Conservation (phyloP, 176 grass and related monocot genomes). For the Pontederia crassipes region DNA sequence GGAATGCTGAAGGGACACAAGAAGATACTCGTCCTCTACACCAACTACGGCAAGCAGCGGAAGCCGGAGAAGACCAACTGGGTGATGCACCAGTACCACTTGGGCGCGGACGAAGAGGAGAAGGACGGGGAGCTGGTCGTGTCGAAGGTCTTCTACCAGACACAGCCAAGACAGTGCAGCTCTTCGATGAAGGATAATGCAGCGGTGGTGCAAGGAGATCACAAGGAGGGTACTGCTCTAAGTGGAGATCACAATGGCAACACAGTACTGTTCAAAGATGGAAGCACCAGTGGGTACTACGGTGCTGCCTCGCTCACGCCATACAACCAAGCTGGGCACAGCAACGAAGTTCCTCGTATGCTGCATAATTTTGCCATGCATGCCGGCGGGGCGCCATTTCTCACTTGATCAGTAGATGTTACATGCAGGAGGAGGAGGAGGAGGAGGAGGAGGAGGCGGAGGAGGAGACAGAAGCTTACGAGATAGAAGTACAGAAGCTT, state of each 20-base stretch:
- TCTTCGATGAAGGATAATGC: not conserved
- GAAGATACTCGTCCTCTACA: conserved; percentile 22
- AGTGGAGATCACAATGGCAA: not conserved
- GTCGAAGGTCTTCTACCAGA: conserved; percentile 17
- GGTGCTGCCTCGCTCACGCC: not conserved
- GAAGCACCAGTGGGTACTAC: not conserved
- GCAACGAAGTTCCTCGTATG: not conserved
- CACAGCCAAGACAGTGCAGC: conserved; percentile 11
- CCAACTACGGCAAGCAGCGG: conserved; percentile 22
- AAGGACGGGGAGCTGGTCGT: conserved; percentile 14
- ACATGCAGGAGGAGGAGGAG: not conserved
- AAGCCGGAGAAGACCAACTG: conserved; percentile 16
- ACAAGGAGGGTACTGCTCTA: too few relatives aligned
- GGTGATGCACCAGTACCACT: conserved; percentile 18
- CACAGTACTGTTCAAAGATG: not conserved
- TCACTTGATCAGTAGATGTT: not conserved
- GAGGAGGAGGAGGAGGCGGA: too few relatives aligned
- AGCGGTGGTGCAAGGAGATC: not conserved
- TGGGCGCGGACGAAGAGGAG: conserved; percentile 15
- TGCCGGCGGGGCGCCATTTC: conserved; percentile 1
- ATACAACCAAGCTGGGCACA: conserved; percentile 1
- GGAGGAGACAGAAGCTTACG: too few relatives aligned
- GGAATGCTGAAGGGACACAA: conserved; percentile 10
- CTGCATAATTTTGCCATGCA: conserved; percentile 3
- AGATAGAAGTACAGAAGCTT: too few relatives aligned